phyloP scores from a whole-genome alignment of 495 filamentous ascomycete species.

The Extremus antarcticus region DNA sequence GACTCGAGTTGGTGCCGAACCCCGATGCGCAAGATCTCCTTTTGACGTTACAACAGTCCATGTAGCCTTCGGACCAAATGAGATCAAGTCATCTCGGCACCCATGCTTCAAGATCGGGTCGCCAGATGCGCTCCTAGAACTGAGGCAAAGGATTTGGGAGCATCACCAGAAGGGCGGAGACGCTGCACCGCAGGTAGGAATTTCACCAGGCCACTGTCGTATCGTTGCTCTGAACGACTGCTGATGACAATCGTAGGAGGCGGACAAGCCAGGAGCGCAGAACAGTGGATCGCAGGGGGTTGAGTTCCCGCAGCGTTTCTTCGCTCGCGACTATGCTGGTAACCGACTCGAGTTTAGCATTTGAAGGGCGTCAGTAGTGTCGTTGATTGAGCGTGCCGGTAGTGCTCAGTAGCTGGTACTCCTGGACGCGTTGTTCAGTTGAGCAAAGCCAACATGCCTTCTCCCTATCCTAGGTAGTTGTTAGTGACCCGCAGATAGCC shows the following conservation, averaged over 20 bases:
- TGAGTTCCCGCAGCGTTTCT: conserved; percentile 51
- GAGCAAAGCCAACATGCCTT: too few relatives aligned
- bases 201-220: too few relatives aligned
- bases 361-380: conserved; percentile 19
- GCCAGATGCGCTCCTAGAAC: conserved; percentile 34
- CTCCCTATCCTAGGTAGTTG: too few relatives aligned
- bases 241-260: conserved; percentile 25
- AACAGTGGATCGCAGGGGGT: conserved; percentile 44
- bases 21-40: too few relatives aligned
- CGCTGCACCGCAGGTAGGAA: conserved; percentile 32
- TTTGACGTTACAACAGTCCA: conserved; percentile 31
- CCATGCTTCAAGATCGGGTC: conserved; percentile 46
- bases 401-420: too few relatives aligned
- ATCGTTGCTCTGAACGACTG: too few relatives aligned
- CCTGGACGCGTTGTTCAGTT: too few relatives aligned
- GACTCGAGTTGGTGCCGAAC: too few relatives aligned
- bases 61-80: conserved; percentile 41
- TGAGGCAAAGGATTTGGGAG: conserved; percentile 43
- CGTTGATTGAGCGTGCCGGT: neutral
- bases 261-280: conserved; percentile 44
- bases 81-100: conserved; percentile 38
- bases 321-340: conserved; percentile 52
- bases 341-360: conserved; percentile 52
- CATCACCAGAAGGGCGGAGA: conserved; percentile 40
- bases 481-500: too few relatives aligned